Percentiles rank a stretch among this genome's conserved stretches.
Conservation (phyloP, 108 stramenopile species). For the Nitzschia sp. region DNA sequence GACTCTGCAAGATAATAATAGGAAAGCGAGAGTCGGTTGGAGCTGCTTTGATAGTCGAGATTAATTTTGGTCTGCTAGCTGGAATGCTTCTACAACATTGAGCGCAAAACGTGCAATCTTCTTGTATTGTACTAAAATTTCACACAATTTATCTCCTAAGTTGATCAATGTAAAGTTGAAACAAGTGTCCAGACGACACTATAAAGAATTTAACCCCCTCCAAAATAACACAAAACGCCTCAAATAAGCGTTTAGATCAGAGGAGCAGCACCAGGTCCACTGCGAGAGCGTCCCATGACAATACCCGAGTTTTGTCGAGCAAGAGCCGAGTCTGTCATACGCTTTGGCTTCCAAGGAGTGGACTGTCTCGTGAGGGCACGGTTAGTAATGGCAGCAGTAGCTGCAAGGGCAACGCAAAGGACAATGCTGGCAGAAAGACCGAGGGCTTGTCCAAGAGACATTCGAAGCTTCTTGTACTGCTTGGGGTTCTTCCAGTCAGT, state of each 20-base stretch:
- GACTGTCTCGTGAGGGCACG: conserved; percentile 16
- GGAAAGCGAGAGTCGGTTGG: too few species aligned
- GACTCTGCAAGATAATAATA: too few species aligned
- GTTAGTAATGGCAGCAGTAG: conserved; percentile 22
- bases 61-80: too few species aligned
- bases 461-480: conserved; percentile 36
- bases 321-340: conserved; percentile 7
- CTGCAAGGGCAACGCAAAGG: conserved; percentile 24
- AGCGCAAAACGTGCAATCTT: too few species aligned
- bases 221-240: not conserved
- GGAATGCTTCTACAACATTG: too few species aligned
- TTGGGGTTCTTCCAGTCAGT: conserved; percentile 32
- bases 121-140: not conserved
- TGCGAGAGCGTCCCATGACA: conserved; percentile 41
- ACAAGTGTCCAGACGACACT: not conserved
- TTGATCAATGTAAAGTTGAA: not conserved
- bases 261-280: conserved; percentile 32
- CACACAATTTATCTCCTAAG: not conserved
- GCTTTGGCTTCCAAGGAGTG: conserved; percentile 34
- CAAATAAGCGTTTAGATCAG: conserved; percentile 24
- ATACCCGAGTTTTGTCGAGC: conserved; percentile 50
- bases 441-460: conserved; percentile 30
- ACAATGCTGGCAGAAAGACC: conserved; percentile 27
- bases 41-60: too few species aligned
- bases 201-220: too few species aligned